Base-by-base conservation (phyloP, 2,329 filamentous ascomycete species). In the Hyphodiscus sp. region DNA sequence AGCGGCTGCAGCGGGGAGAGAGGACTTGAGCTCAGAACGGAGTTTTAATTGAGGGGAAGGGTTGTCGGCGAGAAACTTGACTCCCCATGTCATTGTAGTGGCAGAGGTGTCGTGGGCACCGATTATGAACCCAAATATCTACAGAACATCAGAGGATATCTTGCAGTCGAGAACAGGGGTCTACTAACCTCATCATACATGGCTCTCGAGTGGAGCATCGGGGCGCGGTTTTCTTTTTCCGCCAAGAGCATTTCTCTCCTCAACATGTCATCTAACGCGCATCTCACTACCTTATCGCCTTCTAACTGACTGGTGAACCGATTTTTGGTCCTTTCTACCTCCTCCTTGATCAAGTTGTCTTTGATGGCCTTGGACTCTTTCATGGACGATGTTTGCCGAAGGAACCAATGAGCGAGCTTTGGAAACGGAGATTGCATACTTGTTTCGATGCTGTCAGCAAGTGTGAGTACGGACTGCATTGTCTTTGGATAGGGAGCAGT, bases 1-100 rank as follows among this genome's bases (percentile, higher is more conserved):
- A 6, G 33, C n/a, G 2, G 19, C 18, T 1, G 61, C 57, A 7
- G 18, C 20, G 2, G 20, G 13, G 20, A 47, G 47, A 9, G 42
- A 20, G 6, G 45, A 26, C 11, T 52, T 47, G 13, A 58, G 18
- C 13, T 50, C 50, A 13, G 52, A 33, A n/a, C 52, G 29, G 51
- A 65, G 7, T 53, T 54, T 55, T 1, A 23, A n/a, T 44, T 59
- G 57, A 6, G 54, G 49, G 15, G 30, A 13, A 15, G 42, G 55
- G 26, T 55, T 41, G 23, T 55, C 50, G 20, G 50, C 45, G 5
- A 59, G 46, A 23, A 53, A 26, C 29, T 58, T 59, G 6, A 56
- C 23, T 1, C 23, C 43, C 52, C 55, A 59, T 5, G 42, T 47
- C 2, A 57, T 20, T 5, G 52, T 54, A 6, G 52, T 55, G 4